phyloP scores from a whole-genome alignment of 305 asterid species.

The Rubia peregrina region DNA sequence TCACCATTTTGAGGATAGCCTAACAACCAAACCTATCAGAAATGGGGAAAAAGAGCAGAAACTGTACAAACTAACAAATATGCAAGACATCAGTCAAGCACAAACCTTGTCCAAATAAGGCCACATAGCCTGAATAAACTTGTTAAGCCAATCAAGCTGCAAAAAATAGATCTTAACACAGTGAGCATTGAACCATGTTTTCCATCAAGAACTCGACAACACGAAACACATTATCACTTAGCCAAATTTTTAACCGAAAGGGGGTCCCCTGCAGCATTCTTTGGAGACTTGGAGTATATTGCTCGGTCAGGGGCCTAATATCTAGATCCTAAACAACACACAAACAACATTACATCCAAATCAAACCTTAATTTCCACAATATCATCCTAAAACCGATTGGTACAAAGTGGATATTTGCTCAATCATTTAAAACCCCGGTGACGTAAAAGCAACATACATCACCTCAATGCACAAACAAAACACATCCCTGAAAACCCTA shows the following conservation, averaged over 20 bases:
- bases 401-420: no score
- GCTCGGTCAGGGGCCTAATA: neutral
- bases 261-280: constrained; percentile 79
- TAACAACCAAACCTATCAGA: constrained; percentile 24
- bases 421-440: no score
- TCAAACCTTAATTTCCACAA: no score
- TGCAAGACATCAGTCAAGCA: constrained; percentile 3
- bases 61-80: neutral
- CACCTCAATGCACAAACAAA: no score
- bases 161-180: constrained; percentile 11
- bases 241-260: constrained; percentile 67
- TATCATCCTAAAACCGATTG: no score
- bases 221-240: constrained; percentile 2
- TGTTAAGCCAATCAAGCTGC: constrained; percentile 99
- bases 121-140: constrained; percentile 84
- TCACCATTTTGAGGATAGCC: constrained; percentile 81
- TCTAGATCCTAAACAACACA: no score
- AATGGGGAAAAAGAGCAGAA: neutral
- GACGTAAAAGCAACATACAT: no score
- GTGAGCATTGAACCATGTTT: neutral
- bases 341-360: no score
- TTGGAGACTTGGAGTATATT: constrained; percentile 49
- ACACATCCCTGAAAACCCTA: no score
- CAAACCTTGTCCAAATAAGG: constrained; percentile 88
- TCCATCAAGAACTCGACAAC: neutral